These are phyloP conservation scores for Sideroxylon spinosum DNA, from an alignment of 179 eudicot species.

Conservation along the genomic window DNA sequence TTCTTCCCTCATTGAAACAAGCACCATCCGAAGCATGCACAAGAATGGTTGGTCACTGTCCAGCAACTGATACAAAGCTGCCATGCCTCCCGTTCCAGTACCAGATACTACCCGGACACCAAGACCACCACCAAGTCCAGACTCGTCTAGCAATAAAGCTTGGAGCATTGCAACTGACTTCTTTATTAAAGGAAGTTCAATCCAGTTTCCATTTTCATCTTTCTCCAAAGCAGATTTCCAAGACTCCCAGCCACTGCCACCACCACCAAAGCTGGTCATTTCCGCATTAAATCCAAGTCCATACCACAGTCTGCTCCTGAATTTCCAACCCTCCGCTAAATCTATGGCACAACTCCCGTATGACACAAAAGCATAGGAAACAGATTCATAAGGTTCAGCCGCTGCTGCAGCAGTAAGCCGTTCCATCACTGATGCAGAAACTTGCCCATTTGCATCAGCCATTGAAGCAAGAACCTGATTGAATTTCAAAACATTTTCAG, in stretches of 20 bases:
- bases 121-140: slow-evolving; percentile 97
- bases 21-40: slow-evolving; percentile 99
- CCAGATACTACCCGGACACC: slow-evolving; percentile 99
- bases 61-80: slow-evolving; percentile 88
- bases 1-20: slow-evolving; percentile 89
- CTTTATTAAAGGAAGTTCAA: slow-evolving; percentile 81
- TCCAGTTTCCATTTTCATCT: slow-evolving; percentile 80
- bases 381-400: slow-evolving; percentile 97
- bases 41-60: slow-evolving; percentile 99
- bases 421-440: slow-evolving; percentile 80
- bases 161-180: slow-evolving; percentile 93
- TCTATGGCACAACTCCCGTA: slow-evolving; percentile 87
- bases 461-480: slow-evolving; percentile 74
- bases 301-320: slow-evolving; percentile 88
- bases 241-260: slow-evolving; percentile 92
- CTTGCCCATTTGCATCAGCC: slow-evolving; percentile 85
- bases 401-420: slow-evolving; percentile 96
- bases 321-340: slow-evolving; percentile 92
- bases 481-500: background rate
- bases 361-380: slow-evolving; percentile 91
- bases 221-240: slow-evolving; percentile 85
- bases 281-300: slow-evolving; percentile 74
- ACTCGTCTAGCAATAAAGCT: slow-evolving; percentile 88
- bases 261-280: slow-evolving; percentile 70
- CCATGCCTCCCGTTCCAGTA: slow-evolving; percentile 98